Evolutionary conservation across 2,329 filamentous ascomycete species (phyloP), one percentile per base, ranked within the genome.

Genomic region (Scorias spongiosa): DNA sequence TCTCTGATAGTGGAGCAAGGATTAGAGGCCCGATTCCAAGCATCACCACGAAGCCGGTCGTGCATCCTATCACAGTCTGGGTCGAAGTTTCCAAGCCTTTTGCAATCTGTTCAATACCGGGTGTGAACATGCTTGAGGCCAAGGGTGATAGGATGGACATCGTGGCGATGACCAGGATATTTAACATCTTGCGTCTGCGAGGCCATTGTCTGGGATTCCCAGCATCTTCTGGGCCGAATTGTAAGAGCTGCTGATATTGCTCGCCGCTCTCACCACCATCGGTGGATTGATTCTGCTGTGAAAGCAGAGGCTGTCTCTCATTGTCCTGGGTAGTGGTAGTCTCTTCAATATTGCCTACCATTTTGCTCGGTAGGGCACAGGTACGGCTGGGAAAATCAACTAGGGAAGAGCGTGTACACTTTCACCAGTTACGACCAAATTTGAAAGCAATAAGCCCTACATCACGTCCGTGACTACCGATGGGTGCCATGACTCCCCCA

Each of bases 101-200:
- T 2, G 69, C 69, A 38, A 72, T 72, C 45, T 72, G 64, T 9
- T 59, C 54, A 42, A 72, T 71, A 1, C 68, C 69, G 0, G 69
- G 69, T 1, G 68, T 71, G 54, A 72, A 72, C 67, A 72, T 71
- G 34, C 64, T 67, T 15, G 62, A 66, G 1, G 67, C 67, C 15
- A 71, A 59, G 0, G 68, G 68, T 14, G 64, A 67, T 1, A 71
- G 48, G 32, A 71, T 64, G 4, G 68, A 61, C 69, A 74, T 72
- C 32, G 63, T 54, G 4, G 69, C 68, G 44, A 73, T 71, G 42
- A 72, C 64, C 10, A 57, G 61, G 28, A 72, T 66, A 46, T 74
- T 74, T 40, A 61, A 51, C 52, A 72, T 58, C 49, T 72, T 72
- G 46, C 58, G 63, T 41, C 54, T 52, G 46, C 55, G 54, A 10